These are phyloP conservation scores for Iris pallida DNA, from an alignment of 116 monocot species.

Conservation along the genomic window DNA sequence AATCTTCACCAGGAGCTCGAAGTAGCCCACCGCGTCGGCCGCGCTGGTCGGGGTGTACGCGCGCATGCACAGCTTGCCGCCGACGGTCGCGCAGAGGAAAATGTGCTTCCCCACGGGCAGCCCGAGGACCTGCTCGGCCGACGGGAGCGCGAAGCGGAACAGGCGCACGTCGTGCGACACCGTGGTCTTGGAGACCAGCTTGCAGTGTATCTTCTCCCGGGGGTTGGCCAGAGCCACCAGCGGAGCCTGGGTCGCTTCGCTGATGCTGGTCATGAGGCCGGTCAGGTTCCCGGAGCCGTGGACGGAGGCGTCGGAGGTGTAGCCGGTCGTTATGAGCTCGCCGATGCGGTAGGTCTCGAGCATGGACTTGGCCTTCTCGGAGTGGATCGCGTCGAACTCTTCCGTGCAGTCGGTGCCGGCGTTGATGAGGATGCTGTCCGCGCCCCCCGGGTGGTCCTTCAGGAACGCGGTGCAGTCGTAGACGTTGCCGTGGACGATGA, in stretches of 20 bases:
- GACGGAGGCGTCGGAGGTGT: conserved; percentile 28
- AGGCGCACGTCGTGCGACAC: conserved; percentile 53
- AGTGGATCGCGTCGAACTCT: conserved; percentile 89
- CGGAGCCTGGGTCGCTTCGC: neutral
- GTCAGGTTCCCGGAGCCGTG: neutral
- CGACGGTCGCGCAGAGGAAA: conserved; percentile 46
- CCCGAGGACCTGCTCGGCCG: conserved; percentile 42
- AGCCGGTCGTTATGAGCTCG: conserved; percentile 44
- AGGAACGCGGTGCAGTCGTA: conserved; percentile 84
- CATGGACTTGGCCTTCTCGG: conserved; percentile 71
- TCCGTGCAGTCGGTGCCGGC: conserved; percentile 85
- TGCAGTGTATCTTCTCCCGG: conserved; percentile 52
- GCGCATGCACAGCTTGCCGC: conserved; percentile 71
- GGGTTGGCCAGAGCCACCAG: conserved; percentile 25
- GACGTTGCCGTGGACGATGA: conserved; percentile 61
- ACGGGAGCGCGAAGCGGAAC: conserved; percentile 69
- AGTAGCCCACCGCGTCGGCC: conserved; percentile 51
- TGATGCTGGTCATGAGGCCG: neutral
- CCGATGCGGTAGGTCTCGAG: conserved; percentile 76
- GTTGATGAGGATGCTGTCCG: conserved; percentile 82
- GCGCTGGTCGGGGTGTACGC: conserved; percentile 76
- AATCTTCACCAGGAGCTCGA: conserved; percentile 69
- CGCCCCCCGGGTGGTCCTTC: conserved; percentile 84
- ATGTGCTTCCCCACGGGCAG: conserved; percentile 78
- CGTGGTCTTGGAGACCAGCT: conserved; percentile 37